Conservation (phyloP, 345 rosid species). For the Mangifera indica region DNA sequence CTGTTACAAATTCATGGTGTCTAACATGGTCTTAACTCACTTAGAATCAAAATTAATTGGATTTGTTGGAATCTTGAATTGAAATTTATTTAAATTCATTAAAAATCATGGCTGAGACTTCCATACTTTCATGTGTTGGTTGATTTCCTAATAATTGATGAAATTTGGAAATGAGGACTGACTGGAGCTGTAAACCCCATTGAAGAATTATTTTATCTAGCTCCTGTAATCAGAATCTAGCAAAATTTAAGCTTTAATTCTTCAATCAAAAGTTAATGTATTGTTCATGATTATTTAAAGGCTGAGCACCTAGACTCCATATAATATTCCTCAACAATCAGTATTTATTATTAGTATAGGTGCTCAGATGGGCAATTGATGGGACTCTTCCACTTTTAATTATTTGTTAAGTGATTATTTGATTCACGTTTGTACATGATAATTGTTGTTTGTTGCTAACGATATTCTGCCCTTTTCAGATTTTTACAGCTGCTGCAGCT, state of each 20-base stretch:
- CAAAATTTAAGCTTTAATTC: too few relatives aligned
- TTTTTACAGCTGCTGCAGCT: constrained; percentile 85
- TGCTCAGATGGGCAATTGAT: neutral
- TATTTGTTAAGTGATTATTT: neutral
- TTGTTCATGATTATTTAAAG: neutral
- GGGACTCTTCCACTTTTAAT: neutral
- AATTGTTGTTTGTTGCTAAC: neutral
- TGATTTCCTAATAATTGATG: neutral
- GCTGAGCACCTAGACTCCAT: neutral
- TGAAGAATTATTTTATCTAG: too few relatives aligned
- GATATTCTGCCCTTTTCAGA: constrained; percentile 39
- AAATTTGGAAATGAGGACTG: neutral
- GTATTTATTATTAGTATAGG: neutral
- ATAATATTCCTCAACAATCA: neutral
- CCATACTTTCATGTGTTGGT: neutral
- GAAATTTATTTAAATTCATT: neutral
- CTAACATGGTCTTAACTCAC: neutral
- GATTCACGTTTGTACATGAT: neutral
- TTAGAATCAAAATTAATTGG: constrained; percentile 1
- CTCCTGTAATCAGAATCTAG: too few relatives aligned
- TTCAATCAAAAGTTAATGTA: too few relatives aligned
- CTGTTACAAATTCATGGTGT: constrained; percentile 5
- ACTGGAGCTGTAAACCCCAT: neutral
- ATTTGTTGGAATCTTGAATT: neutral
- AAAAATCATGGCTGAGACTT: neutral